Evolutionary conservation across 2,329 filamentous ascomycete genomes (phyloP).

Genomic region (Monilinia aucupariae): DNA sequence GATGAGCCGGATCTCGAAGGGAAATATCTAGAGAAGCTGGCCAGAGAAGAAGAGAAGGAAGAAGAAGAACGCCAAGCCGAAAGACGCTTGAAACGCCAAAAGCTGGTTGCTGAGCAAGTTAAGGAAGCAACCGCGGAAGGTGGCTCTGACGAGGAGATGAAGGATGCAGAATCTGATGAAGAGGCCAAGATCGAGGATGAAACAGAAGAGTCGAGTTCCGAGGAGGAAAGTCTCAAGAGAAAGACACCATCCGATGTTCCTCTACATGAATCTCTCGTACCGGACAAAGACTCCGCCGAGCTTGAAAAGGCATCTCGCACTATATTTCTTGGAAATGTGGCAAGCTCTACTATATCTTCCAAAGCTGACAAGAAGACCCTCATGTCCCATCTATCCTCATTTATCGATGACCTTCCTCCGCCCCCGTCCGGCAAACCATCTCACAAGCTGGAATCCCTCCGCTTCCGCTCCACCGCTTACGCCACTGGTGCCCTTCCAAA

Average conservation of each 20-base stretch:
- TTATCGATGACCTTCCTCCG: constrained; percentile 51
- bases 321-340: constrained; percentile 89
- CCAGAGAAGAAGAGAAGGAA: constrained; percentile 53
- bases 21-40: constrained; percentile 62
- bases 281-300: constrained; percentile 53
- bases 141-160: constrained; percentile 29
- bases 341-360: constrained; percentile 72
- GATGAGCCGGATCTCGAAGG: constrained; percentile 65
- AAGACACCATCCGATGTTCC: constrained; percentile 40
- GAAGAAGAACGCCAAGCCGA: constrained; percentile 42
- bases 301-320: constrained; percentile 84
- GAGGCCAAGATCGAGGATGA: constrained; percentile 30
- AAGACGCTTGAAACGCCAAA: constrained; percentile 47
- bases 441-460: constrained; percentile 81
- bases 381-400: constrained; percentile 70
- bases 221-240: constrained; percentile 34
- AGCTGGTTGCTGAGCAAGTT: constrained; percentile 39
- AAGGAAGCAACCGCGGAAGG: constrained; percentile 32
- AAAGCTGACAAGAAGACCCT: constrained; percentile 76
- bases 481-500: constrained; percentile 73
- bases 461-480: constrained; percentile 91
- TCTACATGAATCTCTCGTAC: constrained; percentile 51
- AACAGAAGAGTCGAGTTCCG: constrained; percentile 24
- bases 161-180: constrained; percentile 26
- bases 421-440: constrained; percentile 43